Evolutionary conservation across 352 stramenopile species (phyloP), one percentile per base, ranked within the genome.

Genomic region (Pythium rhizo-oryzae): DNA sequence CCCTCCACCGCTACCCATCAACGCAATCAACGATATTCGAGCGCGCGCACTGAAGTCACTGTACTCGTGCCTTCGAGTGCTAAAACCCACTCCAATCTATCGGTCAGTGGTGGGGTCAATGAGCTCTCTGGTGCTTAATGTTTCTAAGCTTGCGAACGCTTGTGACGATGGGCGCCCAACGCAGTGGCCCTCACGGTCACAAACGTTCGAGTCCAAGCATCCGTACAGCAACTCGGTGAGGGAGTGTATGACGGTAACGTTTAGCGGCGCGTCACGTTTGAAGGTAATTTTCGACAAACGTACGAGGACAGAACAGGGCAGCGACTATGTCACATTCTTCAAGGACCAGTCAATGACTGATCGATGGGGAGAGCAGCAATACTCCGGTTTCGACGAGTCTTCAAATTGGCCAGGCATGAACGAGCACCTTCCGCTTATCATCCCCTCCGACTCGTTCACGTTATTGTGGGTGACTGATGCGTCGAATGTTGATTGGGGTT

Each of bases 401-500:
- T 83, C 77, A 16, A 97, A 97, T 51, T 98, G 87, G 79, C 92
- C 92, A 5, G 91, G 92, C 6, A 60, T 74, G 15, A 76, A 74
- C 15, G 87, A 81, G 23, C 70, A 78, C 39, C 69, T 84, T n/a
- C 76, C 85, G 7, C 82, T 97, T 19, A 72, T 94, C 3, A 94
- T 98, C 41, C 68, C 78, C 8, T 74, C 78, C 0, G 84, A 91
- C 33, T 90, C 85, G 8, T 97, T 97, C 55, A 90, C 78, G 23
- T 59, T 97, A 16, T 68, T 96, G 21, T 98, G 94, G 85, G 81
- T 72, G 54, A 94, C 89, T 0, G 92, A 98, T 71, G 76, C 75
- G 0, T 90, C 84, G 9, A 97, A 96, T 66, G 88, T 93, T 28
- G 91, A 97, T 25, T 98, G 92, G 92, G 89, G 89, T 0, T 95